Conservation (phyloP, 768 basidiomycete species). For the Lyophyllum semitale region DNA sequence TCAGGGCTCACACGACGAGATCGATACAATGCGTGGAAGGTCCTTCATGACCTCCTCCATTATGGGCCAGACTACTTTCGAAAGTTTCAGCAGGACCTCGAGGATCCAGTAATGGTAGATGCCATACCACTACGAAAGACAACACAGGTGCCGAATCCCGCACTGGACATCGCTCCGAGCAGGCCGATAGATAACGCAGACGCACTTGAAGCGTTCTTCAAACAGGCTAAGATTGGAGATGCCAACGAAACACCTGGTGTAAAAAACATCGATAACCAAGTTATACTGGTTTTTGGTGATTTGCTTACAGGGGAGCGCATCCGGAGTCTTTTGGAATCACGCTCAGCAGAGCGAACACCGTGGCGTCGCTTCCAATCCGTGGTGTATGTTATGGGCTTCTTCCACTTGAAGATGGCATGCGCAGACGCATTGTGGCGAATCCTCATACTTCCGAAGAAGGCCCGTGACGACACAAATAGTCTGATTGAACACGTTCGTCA, state of each 20-base stretch:
- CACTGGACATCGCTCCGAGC: slow-evolving; percentile 25
- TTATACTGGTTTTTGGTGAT: slow-evolving; percentile 29
- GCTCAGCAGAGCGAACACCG: slow-evolving; percentile 29
- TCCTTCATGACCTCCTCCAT: slow-evolving; percentile 25
- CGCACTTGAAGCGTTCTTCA: slow-evolving; percentile 14
- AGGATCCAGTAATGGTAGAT: slow-evolving; percentile 24
- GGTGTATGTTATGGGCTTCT: slow-evolving; percentile 31
- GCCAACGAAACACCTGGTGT: slow-evolving; percentile 10
- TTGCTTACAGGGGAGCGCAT: slow-evolving; percentile 26
- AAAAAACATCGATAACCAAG: slow-evolving; percentile 11
- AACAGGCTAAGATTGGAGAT: slow-evolving; percentile 24
- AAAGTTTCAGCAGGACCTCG: slow-evolving; percentile 16
- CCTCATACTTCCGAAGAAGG: slow-evolving; percentile 18
- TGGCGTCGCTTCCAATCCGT: slow-evolving; percentile 30
- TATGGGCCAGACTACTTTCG: slow-evolving; percentile 12
- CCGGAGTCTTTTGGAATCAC: slow-evolving; percentile 22
- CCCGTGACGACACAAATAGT: neutral
- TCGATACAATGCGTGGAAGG: slow-evolving; percentile 30
- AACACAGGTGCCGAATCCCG: slow-evolving; percentile 15
- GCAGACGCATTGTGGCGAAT: slow-evolving; percentile 26
- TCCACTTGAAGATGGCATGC: slow-evolving; percentile 33
- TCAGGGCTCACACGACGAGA: slow-evolving; percentile 20
- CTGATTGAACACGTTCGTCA: neutral
- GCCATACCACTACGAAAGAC: slow-evolving; percentile 14
- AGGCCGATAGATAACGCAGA: slow-evolving; percentile 20